A percentile compares a stretch with the other conserved stretches of the same genome.
Evolutionary conservation across 495 filamentous ascomycete genomes (phyloP).

Genomic region (Cairneyella variabilis): DNA sequence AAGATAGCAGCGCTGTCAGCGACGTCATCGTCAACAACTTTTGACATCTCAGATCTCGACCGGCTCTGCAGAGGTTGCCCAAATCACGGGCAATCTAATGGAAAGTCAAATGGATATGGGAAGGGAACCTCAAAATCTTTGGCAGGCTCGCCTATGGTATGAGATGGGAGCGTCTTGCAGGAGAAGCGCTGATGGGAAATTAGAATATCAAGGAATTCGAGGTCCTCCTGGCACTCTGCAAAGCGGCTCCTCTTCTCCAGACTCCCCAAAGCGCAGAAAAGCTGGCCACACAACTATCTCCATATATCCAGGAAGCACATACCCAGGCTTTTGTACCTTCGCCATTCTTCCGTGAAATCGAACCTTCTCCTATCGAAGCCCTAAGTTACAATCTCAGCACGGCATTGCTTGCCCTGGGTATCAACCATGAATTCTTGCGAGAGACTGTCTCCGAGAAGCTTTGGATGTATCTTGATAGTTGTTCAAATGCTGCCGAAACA

Average conservation of each 20-base stretch:
- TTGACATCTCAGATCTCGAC: conserved; percentile 60
- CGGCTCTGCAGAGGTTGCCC: conserved; percentile 56
- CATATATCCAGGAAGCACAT: conserved; percentile 79
- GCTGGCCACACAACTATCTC: conserved; percentile 67
- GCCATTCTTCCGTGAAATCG: conserved; percentile 74
- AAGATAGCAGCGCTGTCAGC: conserved; percentile 66
- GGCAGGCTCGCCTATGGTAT: conserved; percentile 49
- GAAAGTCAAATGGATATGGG: conserved; percentile 15
- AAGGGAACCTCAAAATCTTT: conserved; percentile 23
- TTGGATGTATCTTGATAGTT: conserved; percentile 63
- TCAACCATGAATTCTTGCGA: conserved; percentile 61
- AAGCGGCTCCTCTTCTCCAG: conserved; percentile 70
- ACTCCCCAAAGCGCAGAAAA: conserved; percentile 65
- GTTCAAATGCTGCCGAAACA: conserved; percentile 44
- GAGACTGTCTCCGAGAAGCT: conserved; percentile 56
- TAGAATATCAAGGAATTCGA: conserved; percentile 79
- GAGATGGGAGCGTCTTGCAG: not conserved
- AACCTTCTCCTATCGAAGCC: conserved; percentile 86
- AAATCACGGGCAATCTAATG: conserved; percentile 28
- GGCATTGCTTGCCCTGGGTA: conserved; percentile 74
- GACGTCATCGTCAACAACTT: conserved; percentile 42
- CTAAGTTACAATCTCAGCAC: conserved; percentile 73
- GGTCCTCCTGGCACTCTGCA: conserved; percentile 82
- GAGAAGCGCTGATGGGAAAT: conserved; percentile 4
- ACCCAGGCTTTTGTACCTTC: conserved; percentile 72